Percentiles rank a stretch among this genome's conserved stretches.
Conservation (phyloP, 192 early-diverging fungal genomes). For the Umbelopsis sp. region DNA sequence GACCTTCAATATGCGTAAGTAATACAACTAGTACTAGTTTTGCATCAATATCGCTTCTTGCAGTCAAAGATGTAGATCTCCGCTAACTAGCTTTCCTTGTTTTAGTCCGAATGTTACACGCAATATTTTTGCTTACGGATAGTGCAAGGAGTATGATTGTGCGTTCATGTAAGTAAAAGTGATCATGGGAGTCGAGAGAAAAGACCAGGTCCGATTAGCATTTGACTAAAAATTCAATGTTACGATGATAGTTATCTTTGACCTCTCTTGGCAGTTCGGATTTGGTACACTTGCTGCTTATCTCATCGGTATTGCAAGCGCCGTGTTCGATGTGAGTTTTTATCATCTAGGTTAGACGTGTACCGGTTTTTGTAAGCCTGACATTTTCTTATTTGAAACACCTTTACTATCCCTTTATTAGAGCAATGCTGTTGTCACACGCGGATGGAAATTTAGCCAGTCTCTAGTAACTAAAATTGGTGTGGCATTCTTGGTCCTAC, state of each 20-base stretch:
- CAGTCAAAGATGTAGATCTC: not conserved
- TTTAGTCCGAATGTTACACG: slow-evolving; percentile 25
- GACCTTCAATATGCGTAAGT: slow-evolving; percentile 31
- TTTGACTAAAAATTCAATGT: no score
- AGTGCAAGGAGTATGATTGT: slow-evolving; percentile 15
- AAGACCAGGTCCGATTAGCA: no score
- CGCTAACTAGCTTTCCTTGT: not conserved
- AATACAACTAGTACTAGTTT: not conserved
- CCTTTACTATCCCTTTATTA: slow-evolving; percentile 6
- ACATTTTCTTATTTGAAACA: not conserved
- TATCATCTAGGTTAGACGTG: not conserved
- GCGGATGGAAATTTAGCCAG: slow-evolving; percentile 18
- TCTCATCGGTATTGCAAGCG: slow-evolving; percentile 30
- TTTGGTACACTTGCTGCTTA: slow-evolving; percentile 26
- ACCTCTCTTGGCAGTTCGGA: slow-evolving; percentile 31
- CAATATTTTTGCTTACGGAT: slow-evolving; percentile 27
- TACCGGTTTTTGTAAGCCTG: not conserved
- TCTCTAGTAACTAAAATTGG: slow-evolving; percentile 24
- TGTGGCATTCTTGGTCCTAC: slow-evolving; percentile 14
- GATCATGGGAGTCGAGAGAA: no score
- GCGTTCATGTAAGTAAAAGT: slow-evolving; percentile 24
- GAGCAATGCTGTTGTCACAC: slow-evolving; percentile 22
- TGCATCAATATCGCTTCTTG: not conserved
- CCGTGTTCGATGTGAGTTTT: slow-evolving; percentile 27
- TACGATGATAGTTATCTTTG: slow-evolving; percentile 30